Conservation (phyloP, 2,329 filamentous ascomycete species). For the Dactylonectria macrodidyma region DNA sequence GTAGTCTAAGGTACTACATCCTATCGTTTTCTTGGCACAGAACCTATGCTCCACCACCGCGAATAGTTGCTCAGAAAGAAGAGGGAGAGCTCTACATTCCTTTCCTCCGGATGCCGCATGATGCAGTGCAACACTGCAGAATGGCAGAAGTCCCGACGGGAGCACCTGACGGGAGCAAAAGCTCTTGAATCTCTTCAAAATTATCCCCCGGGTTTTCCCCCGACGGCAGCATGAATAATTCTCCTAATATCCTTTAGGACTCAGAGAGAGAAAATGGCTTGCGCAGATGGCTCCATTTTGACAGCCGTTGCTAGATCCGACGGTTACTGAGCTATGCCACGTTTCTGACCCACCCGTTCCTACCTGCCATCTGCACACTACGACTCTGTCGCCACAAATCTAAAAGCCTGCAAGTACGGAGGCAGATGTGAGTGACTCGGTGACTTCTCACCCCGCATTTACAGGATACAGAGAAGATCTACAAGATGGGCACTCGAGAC, state of each 20-base stretch:
- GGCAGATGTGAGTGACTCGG: background rate
- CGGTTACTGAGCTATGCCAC: background rate
- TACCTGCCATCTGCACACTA: background rate
- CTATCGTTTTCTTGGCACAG: background rate
- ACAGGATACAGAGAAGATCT: background rate
- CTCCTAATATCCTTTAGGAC: background rate
- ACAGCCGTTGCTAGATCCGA: background rate
- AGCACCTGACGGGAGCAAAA: background rate
- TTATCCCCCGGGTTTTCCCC: background rate
- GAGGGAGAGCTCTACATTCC: background rate
- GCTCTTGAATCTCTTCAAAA: background rate
- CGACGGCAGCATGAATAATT: background rate
- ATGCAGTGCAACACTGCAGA: background rate
- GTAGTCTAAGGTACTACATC: background rate
- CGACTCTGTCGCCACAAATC: background rate
- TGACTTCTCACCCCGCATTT: background rate
- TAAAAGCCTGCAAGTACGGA: background rate
- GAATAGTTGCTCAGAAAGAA: background rate
- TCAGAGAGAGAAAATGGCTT: background rate
- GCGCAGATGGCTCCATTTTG: background rate
- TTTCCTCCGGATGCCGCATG: background rate
- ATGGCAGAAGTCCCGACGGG: background rate
- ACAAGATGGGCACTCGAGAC: background rate
- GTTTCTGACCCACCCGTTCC: background rate
- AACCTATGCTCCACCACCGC: background rate